Base-by-base conservation (phyloP, 192 early-diverging fungal genomes). In the Pilobolus umbonatus region DNA sequence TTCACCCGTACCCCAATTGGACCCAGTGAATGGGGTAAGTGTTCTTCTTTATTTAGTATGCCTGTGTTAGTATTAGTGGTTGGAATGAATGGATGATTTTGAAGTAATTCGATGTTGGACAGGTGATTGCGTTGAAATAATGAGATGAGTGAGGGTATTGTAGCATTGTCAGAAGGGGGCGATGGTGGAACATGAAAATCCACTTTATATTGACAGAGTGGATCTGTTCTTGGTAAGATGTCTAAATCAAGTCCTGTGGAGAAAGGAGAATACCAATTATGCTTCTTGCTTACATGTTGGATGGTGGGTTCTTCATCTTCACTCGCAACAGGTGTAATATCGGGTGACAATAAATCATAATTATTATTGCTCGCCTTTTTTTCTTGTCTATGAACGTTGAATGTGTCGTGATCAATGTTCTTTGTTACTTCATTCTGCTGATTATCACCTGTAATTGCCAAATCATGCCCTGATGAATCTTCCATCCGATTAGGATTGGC, bases 231-330 rank as follows among this genome's bases (percentile, higher is more conserved):
- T 35, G 44, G 57, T 45, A 59, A 26, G 15, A 59, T 59, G 19
- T 59, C 57, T 30, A 59, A 34, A 26, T 59, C 57, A n/a, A 59
- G 34, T 7, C 57, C 57, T 35, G 57, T 59, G 22, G 34, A 36
- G 25, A 59, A 59, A 9, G 57, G 57, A 5, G 57, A 59, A 26
- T 59, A 59, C 51, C 51, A 53, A 53, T 53, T 53, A 10, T 36
- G 5, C 11, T 26, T 4, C 2, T 19, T 30, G 1, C 11, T 12
- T 7, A 29, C 14, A 46, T 22, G 26, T 2, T 21, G 40, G 9
- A 19, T 42, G 9, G 29, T 19, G 15, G 22, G 26, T 25, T n/a
- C 21, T 59, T 59, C 57, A 59, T 59, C 57, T 22, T 59, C 57
- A 26, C 57, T 59, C 21, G 44, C 34, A 15, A 59, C 30, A 25